Evolutionary conservation across 2,329 filamentous ascomycete species (phyloP), one percentile per base, ranked within the genome.

Genomic region (Paraphaeosphaeria minitans): DNA sequence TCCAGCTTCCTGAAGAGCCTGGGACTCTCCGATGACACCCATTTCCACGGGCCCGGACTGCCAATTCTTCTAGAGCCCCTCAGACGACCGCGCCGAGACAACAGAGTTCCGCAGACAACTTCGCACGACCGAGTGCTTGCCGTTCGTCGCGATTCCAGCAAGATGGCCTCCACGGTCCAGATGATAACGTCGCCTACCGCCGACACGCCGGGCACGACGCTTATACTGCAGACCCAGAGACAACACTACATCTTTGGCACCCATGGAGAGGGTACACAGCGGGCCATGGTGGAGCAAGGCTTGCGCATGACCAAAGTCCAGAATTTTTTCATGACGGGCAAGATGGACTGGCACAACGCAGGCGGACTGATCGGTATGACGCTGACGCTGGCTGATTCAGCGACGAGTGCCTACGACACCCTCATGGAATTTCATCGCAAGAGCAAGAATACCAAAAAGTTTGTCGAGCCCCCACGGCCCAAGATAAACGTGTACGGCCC

Each of bases 281-380:
- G 95, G 57, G 87, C 88, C 49, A 82, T 90, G 71, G 83, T 84
- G 39, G 88, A 93, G 77, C 85, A 89, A 63, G 90, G 87, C 56
- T 73, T 89, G 10, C 81, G 83, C 35, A 69, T 96, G 65, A 76
- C 82, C 29, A 89, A 89, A 72, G 81, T 92, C 0, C 85, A 87
- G 48, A 87, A 96, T 68, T 81, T 97, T 58, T 97, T 99, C 75
- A 75, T 99, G 58, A 91, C 91, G 0, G 95, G 95, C 2, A 83
- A 82, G 42, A 85, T 90, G 42, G 83, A 87, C 73, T 97, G 93
- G 92, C 79, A 81, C 31, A 90, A 86, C 68, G 85, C 86, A 35
- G 95, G 95, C 57, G 95, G 95, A 3, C 78, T 98, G 62, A 80
- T 97, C 61, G 95, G 95, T 53, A 85, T 93, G 81, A 84, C 97